phyloP scores from a whole-genome alignment of 371 early-diverging fungal species.

The Mucor mucedo region DNA sequence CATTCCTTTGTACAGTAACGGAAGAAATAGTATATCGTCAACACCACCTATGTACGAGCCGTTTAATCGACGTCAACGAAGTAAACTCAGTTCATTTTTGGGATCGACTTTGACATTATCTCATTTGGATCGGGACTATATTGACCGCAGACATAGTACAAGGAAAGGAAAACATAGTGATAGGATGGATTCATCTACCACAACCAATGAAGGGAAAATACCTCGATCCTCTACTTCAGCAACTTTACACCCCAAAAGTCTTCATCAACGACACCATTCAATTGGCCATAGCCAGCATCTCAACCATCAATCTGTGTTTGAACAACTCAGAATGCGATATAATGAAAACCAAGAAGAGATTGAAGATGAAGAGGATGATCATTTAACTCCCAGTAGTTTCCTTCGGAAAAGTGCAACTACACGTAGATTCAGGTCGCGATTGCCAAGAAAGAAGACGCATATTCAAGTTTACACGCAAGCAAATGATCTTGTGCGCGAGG shows the following conservation, averaged over 20 bases:
- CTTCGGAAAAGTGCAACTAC: slow-evolving; percentile 14
- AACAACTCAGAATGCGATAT: not conserved
- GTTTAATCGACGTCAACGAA: not conserved
- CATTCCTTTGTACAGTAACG: not conserved
- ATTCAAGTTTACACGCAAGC: slow-evolving; percentile 71
- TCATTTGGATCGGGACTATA: not conserved
- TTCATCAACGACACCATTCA: slow-evolving; percentile 21
- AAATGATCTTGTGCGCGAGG: slow-evolving; percentile 67
- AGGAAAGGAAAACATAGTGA: not conserved
- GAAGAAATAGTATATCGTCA: not conserved
- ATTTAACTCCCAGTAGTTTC: not conserved
- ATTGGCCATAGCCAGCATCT: slow-evolving; percentile 23
- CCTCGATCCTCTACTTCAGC: not conserved
- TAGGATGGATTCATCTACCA: not conserved
- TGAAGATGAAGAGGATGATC: not conserved
- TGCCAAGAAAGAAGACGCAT: slow-evolving; percentile 57
- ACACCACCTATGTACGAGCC: slow-evolving; percentile 1
- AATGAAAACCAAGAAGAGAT: not conserved
- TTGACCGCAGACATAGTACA: no score
- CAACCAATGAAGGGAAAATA: not conserved
- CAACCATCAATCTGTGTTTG: slow-evolving; percentile 8
- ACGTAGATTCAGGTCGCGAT: slow-evolving; percentile 37
- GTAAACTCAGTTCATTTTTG: not conserved
- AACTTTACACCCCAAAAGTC: not conserved
- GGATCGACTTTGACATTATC: not conserved